phyloP scores from a whole-genome alignment of 139 green algal species.

The Haematococcus lacustris region DNA sequence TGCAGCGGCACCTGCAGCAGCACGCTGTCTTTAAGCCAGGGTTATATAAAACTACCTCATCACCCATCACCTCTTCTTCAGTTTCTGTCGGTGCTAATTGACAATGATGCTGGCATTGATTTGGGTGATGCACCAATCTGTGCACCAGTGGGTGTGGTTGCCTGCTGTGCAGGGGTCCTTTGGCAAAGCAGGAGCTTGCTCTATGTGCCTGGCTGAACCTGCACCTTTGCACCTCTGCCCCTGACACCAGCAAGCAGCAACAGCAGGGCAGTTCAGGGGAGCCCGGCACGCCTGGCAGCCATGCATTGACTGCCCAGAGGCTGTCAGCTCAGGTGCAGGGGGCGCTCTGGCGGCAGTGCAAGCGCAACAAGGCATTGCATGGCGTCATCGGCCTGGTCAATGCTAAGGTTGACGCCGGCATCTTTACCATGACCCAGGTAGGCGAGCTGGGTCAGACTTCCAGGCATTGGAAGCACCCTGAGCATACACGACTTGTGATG shows the following conservation, averaged over 20 bases:
- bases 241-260: background rate
- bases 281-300: background rate
- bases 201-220: constrained; percentile 18
- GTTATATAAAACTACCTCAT: no score
- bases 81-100: no score
- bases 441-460: no score
- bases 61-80: no score
- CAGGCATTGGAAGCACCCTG: no score
- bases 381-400: background rate
- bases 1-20: no score
- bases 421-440: background rate
- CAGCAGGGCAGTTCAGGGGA: no score
- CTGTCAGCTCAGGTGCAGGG: constrained; percentile 5
- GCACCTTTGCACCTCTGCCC: background rate
- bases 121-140: no score
- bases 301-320: constrained; percentile 1
- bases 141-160: no score
- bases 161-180: constrained; percentile 1
- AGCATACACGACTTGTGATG: no score
- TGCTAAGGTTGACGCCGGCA: constrained; percentile 2
- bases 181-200: constrained; percentile 18
- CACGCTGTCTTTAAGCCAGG: no score
- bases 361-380: background rate
- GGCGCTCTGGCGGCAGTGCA: constrained; percentile 16
- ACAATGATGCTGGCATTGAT: no score